Conservation (phyloP, 768 basidiomycete species). For the Dendrothele bispora region DNA sequence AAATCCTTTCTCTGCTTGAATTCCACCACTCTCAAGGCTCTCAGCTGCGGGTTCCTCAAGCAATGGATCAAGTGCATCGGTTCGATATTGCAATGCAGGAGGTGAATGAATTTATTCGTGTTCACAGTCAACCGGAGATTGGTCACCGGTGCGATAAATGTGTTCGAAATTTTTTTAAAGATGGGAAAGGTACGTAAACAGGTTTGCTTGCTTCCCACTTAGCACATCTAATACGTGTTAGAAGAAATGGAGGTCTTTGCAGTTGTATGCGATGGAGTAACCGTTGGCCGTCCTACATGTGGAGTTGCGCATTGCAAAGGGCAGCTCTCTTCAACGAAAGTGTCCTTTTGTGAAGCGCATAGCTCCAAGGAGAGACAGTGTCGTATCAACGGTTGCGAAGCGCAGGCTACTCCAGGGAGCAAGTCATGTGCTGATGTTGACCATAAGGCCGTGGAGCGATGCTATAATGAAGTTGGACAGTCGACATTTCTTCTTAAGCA, state of each 20-base stretch:
- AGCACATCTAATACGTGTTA: neutral
- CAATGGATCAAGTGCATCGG: neutral
- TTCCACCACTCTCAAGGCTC: neutral
- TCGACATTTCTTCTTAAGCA: conserved; percentile 8
- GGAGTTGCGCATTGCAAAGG: conserved; percentile 6
- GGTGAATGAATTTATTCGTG: neutral
- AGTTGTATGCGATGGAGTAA: conserved; percentile 19
- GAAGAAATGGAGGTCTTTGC: neutral
- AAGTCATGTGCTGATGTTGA: conserved; percentile 1
- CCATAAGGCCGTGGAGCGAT: conserved; percentile 11
- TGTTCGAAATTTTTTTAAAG: neutral
- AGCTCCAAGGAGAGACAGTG: conserved; percentile 1
- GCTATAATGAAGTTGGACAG: conserved; percentile 4
- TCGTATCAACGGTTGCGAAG: conserved; percentile 7
- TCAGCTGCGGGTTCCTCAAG: neutral
- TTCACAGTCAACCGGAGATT: neutral
- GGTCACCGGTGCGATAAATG: neutral
- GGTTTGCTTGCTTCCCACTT: neutral
- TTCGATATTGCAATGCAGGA: neutral
- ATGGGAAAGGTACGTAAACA: conserved; percentile 7
- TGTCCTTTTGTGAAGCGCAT: conserved; percentile 15
- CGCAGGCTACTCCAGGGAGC: neutral
- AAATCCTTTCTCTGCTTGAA: neutral
- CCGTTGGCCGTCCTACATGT: conserved; percentile 18
- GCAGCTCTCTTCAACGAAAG: conserved; percentile 8